These are phyloP conservation scores for Trichophyton mentagrophytes DNA, from an alignment of 2,329 filamentous ascomycete species.

Conservation along the genomic window DNA sequence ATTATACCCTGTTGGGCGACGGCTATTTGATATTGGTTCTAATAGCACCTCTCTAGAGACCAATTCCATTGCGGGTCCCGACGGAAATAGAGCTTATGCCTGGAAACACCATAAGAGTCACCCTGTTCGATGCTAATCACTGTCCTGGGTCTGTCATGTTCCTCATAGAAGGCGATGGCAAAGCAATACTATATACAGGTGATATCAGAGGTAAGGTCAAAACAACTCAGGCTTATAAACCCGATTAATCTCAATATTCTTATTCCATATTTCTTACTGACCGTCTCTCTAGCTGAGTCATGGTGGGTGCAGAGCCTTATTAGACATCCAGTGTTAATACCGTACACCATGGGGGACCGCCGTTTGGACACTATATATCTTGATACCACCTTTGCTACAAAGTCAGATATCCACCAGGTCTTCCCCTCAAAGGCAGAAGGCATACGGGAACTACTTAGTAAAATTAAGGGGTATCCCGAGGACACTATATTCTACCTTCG, in stretches of 20 bases:
- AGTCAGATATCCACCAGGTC: slow-evolving; percentile 35
- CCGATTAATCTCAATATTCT: too few relatives aligned
- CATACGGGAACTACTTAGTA: slow-evolving; percentile 56
- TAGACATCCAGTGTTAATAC: slow-evolving; percentile 59
- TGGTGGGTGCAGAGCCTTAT: slow-evolving; percentile 71
- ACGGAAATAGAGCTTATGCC: slow-evolving; percentile 62
- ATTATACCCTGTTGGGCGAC: not conserved
- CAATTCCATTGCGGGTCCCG: slow-evolving; percentile 70
- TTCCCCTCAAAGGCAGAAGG: slow-evolving; percentile 62
- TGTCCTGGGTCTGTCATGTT: slow-evolving; percentile 90
- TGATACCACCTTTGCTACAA: slow-evolving; percentile 65
- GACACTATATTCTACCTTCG: slow-evolving; percentile 74
- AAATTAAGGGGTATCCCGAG: slow-evolving; percentile 54
- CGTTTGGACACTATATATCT: slow-evolving; percentile 71
- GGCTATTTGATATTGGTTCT: slow-evolving; percentile 5
- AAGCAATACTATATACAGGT: slow-evolving; percentile 73
- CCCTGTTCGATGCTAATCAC: slow-evolving; percentile 82
- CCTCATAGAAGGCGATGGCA: slow-evolving; percentile 60
- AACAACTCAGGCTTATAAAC: too few relatives aligned
- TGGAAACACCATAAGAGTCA: slow-evolving; percentile 59
- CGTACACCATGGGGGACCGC: slow-evolving; percentile 56
- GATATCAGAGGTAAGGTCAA: slow-evolving; percentile 53
- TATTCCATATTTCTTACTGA: not conserved
- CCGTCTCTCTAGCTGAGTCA: slow-evolving; percentile 44
- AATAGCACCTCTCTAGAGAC: slow-evolving; percentile 41